phyloP scores from a whole-genome alignment of 2,329 filamentous ascomycete species.

The Raffaelea ambrosiae region DNA sequence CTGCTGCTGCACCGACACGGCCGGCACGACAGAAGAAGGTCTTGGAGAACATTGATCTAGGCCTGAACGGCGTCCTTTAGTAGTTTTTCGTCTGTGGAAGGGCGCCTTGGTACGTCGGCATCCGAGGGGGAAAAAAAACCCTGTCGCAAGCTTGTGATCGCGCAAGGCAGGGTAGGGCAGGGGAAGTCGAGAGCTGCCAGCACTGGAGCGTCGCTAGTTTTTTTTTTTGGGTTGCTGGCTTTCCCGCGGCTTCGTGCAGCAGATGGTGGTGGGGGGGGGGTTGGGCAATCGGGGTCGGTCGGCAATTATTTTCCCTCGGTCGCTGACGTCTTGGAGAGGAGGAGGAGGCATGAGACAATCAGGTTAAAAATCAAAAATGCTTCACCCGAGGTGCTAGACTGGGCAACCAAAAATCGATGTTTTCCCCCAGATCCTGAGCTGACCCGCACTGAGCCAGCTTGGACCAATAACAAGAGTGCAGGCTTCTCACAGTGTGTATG shows the following conservation, averaged over 20 bases:
- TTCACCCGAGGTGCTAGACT: background rate
- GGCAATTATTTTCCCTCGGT: constrained; percentile 2
- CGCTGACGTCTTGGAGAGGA: background rate
- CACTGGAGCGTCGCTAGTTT: too few species aligned
- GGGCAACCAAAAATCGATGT: too few species aligned
- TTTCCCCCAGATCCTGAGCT: too few species aligned
- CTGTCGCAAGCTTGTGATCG: too few species aligned
- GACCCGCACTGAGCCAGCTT: background rate
- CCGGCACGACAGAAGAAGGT: constrained; percentile 45
- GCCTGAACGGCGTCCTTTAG: constrained; percentile 14
- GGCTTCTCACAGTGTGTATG: background rate
- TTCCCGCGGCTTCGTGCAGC: too few species aligned
- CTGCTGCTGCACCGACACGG: constrained; percentile 39
- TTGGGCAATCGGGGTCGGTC: background rate
- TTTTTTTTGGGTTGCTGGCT: too few species aligned
- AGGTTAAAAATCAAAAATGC: background rate
- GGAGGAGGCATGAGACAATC: background rate
- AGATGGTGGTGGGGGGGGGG: constrained; percentile 8
- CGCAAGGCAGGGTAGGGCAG: too few species aligned
- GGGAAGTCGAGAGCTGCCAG: too few species aligned
- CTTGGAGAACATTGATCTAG: constrained; percentile 47
- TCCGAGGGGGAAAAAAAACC: too few species aligned
- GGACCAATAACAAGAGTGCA: background rate
- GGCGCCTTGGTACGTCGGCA: too few species aligned
- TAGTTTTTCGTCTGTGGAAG: too few species aligned